Base-by-base conservation (phyloP, 2,329 filamentous ascomycete species). In the Aspergillaceae sp. region DNA sequence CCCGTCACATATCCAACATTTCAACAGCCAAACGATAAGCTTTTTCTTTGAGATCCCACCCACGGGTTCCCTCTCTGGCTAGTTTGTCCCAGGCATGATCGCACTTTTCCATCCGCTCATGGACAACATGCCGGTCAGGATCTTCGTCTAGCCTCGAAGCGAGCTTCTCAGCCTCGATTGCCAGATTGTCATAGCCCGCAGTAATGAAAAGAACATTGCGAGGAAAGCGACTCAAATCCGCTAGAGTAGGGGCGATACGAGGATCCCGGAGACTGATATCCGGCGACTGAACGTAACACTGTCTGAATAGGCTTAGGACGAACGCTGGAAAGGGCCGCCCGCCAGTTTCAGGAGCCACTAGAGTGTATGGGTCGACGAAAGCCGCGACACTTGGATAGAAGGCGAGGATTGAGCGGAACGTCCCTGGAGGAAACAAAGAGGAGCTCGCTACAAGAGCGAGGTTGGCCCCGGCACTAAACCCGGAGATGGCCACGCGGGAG, bases 381-480 rank as follows among this genome's bases (percentile, higher is more conserved):
- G 58, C 51, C 44, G 64, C 56, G 4, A 53, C 49, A 3, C 53
- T 48, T 1, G 60, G 57, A 28, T 64, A 65, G 44, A 70, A 62
- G 1, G 59, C 59, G 2, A 68, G 49, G 5, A 67, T 42, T 3
- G 45, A 45, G 27, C 38, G 32, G 47, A 64, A 63, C 9, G 50
- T 56, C 34, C 43, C 50, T n/a, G 27, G 44, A 2, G 47, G 48
- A 10, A 41, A 40, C 3, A 52, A 51, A 4, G 52, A 51, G 27
- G 52, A 57, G 3, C 59, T 49, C 2, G 61, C 49, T 2, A 56
- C 54, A 5, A 70, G 56, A 0, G 65, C 64, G 27, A 72, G 56
- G 38, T 64, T 70, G 0, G 44, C 69, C 2, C 70, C 70, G 0
- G 70, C 64, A 38, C 65, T 69, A 51, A 71, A 72, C 6, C 70